Base-by-base conservation (phyloP, 305 asterid species). In the Fraxinus sp. region DNA sequence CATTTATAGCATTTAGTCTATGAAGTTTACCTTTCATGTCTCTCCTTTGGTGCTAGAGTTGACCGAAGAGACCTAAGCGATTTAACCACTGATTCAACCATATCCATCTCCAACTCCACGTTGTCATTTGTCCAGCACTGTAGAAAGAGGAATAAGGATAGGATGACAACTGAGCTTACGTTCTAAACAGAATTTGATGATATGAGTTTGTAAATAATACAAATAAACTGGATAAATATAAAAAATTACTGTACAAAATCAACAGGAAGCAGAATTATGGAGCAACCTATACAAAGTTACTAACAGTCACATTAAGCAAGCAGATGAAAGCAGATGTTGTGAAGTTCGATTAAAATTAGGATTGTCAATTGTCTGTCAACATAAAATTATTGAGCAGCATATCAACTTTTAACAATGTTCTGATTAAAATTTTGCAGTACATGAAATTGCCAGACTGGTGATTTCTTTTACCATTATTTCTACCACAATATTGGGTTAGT, bases 41-140 rank as follows among this genome's bases (percentile, higher is more conserved):
- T 91, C 88, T 94, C 99, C 80, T 90, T 88, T 30, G 97, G 88
- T 44, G 93, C 89, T 87, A 95, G 77, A 88, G 87, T 87, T 30
- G 97, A 86, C 79, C 93, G 90, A 49, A 93, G 90, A 44, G 96
- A 91, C 91, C 99, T 91, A 80, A 94, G 85, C 22, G 93, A 92
- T 84, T 87, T 94, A 66, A 92, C 96, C 68, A 92, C 89, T 22
- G 94, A 88, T 82, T 89, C 97, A 52, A 90, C 83, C 86, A 87
- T 79, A 66, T 86, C 92, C 99, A 96, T 96, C 90, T 92, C 97
- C 78, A 72, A 71, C 89, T 93, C 98, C 78, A 91, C 93, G 7
- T 9, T 88, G 73, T 91, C 94, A 89, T 93, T 91, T 78, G 84
- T 87, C 98, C 98, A 96, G 81, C 81, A 62, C 99, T 96, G 93